Evolutionary conservation across 768 basidiomycete genomes (phyloP), one percentile per base, ranked within the genome.

Genomic region (Auricularia auricula-judae): DNA sequence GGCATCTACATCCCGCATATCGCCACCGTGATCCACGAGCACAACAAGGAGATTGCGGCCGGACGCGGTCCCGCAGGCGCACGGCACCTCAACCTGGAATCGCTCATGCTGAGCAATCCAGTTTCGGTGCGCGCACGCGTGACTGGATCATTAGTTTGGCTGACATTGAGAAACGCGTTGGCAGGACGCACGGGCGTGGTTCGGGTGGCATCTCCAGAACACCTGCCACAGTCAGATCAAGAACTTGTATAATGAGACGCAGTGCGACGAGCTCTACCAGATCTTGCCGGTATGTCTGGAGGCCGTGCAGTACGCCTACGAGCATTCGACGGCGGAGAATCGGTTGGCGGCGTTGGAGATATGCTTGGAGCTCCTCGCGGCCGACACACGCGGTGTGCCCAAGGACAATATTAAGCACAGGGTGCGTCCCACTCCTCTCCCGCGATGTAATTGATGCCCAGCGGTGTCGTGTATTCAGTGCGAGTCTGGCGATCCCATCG

Each of bases 1-100:
- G 75, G 76, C 0, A 67, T 72, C 2, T 77, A 76, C 61, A 66
- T 75, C 7, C 74, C 76, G 3, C 68, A 76, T 62, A 77, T 77
- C 43, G 76, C 74, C 1, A 73, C 73, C 12, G 75, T 74, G 12
- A 75, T 77, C 18, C 71, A 76, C 63, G 70, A 71, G 65, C 68
- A 73, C 36, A 77, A 77, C 66, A 66, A 66, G 11, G 70, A 68
- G 18, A 36, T 75, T 21, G 70, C 66, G 0, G 56, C 34, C 1
- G 69, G 71, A 4, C 64, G 62, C 3, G 70, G 70, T 4, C 62
- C 61, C 3, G 65, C 67, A 23, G 71, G 69, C 21, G 68, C 70
- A 8, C 62, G 66, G 7, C 71, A 67, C 39, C 69, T 76, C 64
- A 73, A 76, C 60, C 67, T 77, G 3, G 76, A 77, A 35, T 68